These are phyloP conservation scores for Aureobasidium melanogenum DNA, from an alignment of 2,329 filamentous ascomycete genomes.

Conservation along the genomic window DNA sequence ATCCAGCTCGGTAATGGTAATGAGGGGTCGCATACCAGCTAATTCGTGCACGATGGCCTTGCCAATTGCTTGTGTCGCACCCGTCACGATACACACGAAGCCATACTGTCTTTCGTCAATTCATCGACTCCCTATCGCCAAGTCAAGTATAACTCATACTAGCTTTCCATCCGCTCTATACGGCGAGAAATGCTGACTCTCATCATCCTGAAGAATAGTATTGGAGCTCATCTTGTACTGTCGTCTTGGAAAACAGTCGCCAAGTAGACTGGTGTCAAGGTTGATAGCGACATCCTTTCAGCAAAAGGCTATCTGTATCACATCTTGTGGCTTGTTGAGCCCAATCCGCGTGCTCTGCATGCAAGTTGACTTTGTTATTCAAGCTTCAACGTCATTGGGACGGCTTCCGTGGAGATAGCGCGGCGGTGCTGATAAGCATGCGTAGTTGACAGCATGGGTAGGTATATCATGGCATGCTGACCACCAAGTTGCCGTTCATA, in stretches of 20 bases:
- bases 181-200: slow-evolving; percentile 43
- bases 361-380: slow-evolving; percentile 10
- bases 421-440: slow-evolving; percentile 4
- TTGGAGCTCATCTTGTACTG: slow-evolving; percentile 5
- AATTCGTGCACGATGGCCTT: slow-evolving; percentile 52
- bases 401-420: slow-evolving; percentile 12
- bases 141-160: slow-evolving; percentile 24
- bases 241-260: background rate
- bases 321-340: background rate
- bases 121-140: background rate
- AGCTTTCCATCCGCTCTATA: slow-evolving; percentile 51
- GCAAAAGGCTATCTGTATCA: background rate
- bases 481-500: background rate
- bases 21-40: slow-evolving; percentile 35
- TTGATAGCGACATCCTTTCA: background rate
- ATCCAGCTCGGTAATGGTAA: too few species aligned
- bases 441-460: background rate
- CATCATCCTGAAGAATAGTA: slow-evolving; percentile 9
- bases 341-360: background rate
- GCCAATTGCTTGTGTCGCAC: slow-evolving; percentile 52
- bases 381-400: slow-evolving; percentile 6
- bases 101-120: slow-evolving; percentile 40
- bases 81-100: slow-evolving; percentile 57
- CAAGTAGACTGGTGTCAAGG: background rate
- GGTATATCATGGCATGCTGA: background rate